Conservation (phyloP, 1,284 basidiomycete genomes). For the Trametes versicolor region DNA sequence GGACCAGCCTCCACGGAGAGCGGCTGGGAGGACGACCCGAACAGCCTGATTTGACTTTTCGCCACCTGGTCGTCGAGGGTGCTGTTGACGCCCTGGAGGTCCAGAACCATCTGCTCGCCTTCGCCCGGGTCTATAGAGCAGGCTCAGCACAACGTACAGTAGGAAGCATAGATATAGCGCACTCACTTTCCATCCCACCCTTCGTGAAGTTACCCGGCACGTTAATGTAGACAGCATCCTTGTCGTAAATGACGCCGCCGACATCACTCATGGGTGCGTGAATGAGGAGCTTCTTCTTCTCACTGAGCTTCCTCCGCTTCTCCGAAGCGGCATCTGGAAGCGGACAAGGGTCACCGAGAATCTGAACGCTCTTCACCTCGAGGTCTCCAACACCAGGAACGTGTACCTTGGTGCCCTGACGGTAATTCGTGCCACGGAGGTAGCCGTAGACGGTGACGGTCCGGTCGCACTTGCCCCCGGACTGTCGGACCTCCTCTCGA, state of each 20-base stretch:
- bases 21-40: conserved; percentile 75
- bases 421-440: conserved; percentile 90
- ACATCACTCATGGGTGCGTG: conserved; percentile 99
- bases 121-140: conserved; percentile 66
- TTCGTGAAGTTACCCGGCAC: conserved; percentile 94
- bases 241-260: conserved; percentile 97
- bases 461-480: conserved; percentile 89
- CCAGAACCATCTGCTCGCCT: conserved; percentile 98
- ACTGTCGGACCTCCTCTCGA: conserved; percentile 80
- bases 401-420: conserved; percentile 87
- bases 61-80: conserved; percentile 90
- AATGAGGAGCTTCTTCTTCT: conserved; percentile 92
- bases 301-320: conserved; percentile 91
- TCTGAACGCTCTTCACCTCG: conserved; percentile 77
- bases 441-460: conserved; percentile 96
- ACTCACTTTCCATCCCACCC: conserved; percentile 67
- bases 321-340: conserved; percentile 93
- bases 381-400: conserved; percentile 95
- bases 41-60: conserved; percentile 85
- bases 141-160: not conserved
- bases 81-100: conserved; percentile 86
- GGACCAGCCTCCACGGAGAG: conserved; percentile 49
- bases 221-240: conserved; percentile 98
- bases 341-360: conserved; percentile 94
- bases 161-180: conserved; percentile 6